A percentile compares a stretch with the other conserved stretches of the same genome.
Conservation (phyloP, 23 red algal genomes). For the Porphyridium purpureum region DNA sequence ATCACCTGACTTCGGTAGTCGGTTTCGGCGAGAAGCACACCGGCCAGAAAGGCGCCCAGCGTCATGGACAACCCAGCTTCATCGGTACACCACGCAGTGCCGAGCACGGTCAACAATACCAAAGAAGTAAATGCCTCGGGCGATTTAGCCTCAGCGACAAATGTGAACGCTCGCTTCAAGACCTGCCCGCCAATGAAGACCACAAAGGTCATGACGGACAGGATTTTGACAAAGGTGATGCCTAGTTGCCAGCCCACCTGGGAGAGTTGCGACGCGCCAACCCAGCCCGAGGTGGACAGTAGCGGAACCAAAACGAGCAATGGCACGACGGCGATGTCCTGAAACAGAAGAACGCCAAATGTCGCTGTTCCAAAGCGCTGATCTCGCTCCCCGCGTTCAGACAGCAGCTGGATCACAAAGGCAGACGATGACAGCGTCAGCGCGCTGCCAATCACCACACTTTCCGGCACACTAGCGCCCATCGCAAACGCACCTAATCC, state of each 20-base stretch:
- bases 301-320: conserved; percentile 77
- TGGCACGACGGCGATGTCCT: conserved; percentile 90
- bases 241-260: conserved; percentile 3
- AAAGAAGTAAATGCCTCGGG: conserved; percentile 79
- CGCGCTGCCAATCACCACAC: conserved; percentile 54
- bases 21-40: conserved; percentile 76
- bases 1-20: conserved; percentile 66
- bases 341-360: conserved; percentile 84
- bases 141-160: conserved; percentile 60
- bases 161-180: conserved; percentile 52
- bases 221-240: too few relatives aligned
- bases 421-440: conserved; percentile 81
- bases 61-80: conserved; percentile 81
- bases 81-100: conserved; percentile 73
- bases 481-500: conserved; percentile 61
- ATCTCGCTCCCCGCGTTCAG: conserved; percentile 67
- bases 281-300: conserved; percentile 8
- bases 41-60: conserved; percentile 82
- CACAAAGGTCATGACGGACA: conserved; percentile 25
- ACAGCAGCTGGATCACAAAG: conserved; percentile 79
- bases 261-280: conserved; percentile 14
- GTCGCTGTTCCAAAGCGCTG: conserved; percentile 55
- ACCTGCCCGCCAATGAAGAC: conserved; percentile 53
- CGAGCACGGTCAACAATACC: conserved; percentile 83
- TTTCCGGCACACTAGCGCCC: conserved; percentile 45